Base-by-base conservation (phyloP, 1,284 basidiomycete species). In the Ceratobasidium sp. region DNA sequence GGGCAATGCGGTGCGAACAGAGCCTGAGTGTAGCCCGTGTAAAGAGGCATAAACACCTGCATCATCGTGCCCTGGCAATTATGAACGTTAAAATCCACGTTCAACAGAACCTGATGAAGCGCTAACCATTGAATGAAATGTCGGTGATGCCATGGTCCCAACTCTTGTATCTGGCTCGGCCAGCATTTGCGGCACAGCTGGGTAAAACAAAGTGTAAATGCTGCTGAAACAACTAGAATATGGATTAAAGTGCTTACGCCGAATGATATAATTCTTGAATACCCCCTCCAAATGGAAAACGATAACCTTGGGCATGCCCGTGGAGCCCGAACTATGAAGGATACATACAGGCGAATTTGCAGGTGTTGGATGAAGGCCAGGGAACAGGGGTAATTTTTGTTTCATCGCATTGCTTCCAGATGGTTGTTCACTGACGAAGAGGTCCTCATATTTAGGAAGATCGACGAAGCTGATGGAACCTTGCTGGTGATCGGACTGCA, bases 1-100 rank as follows among this genome's bases (percentile, higher is more conserved):
- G 38, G 22, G 8, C 22, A 17, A 27, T 31, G 20, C 12, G 71
- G 71, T 27, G 60, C 42, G 67, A 71, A 72, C 27, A 71, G 27
- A 35, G 34, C 52, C 15, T 31, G 52, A 20, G 32, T 34, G 17
- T 54, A 54, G 3, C 52, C 52, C 27, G 31, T 27, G 17, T 32
- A 54, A 15, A 54, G 27, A 32, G 52, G 52, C 29, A 15, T 22
- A 15, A 54, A 17, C 10, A 31, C 27, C 34, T 54, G 52, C 15
- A 54, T 8, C 3, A 54, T 6, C n/a, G 20, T 20, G n/a, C 45
- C 45, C 45, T 47, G 22, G 10, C 10, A 22, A 12, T 22, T 22
- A 6, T n/a, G n/a, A 12, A 6, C 7, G 10, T 12, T 20, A 12
- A 7, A 6, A 20, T 47, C 10, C 7, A 8, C 7, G 10, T 15